phyloP scores from a whole-genome alignment of 192 early-diverging fungal species.

The Podila minutissima region DNA sequence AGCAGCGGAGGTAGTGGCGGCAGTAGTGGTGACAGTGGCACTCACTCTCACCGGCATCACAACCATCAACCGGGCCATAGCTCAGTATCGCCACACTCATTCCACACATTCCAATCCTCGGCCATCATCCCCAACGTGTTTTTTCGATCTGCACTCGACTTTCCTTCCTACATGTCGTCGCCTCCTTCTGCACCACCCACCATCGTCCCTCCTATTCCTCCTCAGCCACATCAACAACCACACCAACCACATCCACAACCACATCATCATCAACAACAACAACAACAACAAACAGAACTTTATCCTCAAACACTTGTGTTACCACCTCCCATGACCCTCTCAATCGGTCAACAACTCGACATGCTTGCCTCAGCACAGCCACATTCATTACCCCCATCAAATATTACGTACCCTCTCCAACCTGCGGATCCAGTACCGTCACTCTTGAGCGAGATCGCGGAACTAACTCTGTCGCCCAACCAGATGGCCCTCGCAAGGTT shows the following conservation, averaged over 20 bases:
- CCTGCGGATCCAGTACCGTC: neutral
- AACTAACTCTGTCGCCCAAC: neutral
- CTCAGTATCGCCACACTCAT: neutral
- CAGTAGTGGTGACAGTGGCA: neutral
- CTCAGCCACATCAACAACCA: neutral
- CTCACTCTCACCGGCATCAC: constrained; percentile 14
- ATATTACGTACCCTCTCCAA: neutral
- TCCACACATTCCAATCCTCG: constrained; percentile 13
- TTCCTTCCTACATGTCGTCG: neutral
- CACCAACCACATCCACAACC: neutral
- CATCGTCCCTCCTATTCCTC: neutral
- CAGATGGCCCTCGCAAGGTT: neutral
- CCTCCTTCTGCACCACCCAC: neutral
- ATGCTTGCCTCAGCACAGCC: neutral
- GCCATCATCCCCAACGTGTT: constrained; percentile 18
- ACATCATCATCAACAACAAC: neutral
- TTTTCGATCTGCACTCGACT: neutral
- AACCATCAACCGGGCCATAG: constrained; percentile 2
- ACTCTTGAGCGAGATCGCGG: neutral
- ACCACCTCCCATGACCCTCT: constrained; percentile 3
- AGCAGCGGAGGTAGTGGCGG: neutral
- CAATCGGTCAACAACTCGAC: neutral
- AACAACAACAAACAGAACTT: neutral
- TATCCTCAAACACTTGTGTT: constrained; percentile 1
- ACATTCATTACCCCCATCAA: neutral